Percentiles rank a stretch among this genome's conserved stretches.
These are phyloP conservation scores for Rhizopogon roseolus DNA, from an alignment of 768 basidiomycete genomes.

Conservation along the genomic window DNA sequence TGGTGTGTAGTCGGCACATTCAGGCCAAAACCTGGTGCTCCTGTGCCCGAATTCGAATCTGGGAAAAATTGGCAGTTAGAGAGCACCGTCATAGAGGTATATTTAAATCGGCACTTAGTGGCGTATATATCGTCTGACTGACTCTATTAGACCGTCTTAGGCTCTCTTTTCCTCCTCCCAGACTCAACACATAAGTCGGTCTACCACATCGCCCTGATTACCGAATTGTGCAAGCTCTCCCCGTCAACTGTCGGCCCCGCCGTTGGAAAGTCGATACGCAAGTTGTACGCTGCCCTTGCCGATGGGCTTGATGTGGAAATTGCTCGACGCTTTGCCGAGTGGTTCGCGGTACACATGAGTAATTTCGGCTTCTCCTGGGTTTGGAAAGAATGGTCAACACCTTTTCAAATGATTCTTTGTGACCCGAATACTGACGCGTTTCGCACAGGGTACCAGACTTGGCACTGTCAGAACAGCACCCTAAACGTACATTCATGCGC, in stretches of 20 bases:
- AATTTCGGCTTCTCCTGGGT: constrained; percentile 99
- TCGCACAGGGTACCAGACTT: constrained; percentile 79
- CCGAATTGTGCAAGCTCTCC: constrained; percentile 92
- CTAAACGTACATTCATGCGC: constrained; percentile 84
- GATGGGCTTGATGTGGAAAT: constrained; percentile 87
- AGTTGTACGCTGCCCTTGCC: constrained; percentile 72
- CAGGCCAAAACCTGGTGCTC: constrained; percentile 67
- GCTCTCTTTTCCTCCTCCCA: constrained; percentile 72
- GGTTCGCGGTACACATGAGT: constrained; percentile 95
- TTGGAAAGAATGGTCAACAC: constrained; percentile 93
- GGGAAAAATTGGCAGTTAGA: constrained; percentile 86
- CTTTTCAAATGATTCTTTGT: background rate
- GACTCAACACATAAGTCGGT: constrained; percentile 71
- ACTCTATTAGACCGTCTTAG: constrained; percentile 59
- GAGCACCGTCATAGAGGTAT: constrained; percentile 81
- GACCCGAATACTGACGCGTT: background rate
- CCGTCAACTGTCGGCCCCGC: constrained; percentile 92
- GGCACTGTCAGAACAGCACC: constrained; percentile 66
- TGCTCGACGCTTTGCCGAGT: constrained; percentile 79
- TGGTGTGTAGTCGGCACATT: constrained; percentile 85
- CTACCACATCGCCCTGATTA: constrained; percentile 85
- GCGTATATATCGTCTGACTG: background rate
- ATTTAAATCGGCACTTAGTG: constrained; percentile 6
- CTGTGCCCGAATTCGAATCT: constrained; percentile 44
- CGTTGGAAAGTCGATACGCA: constrained; percentile 92